Evolutionary conservation across 345 rosid genomes (phyloP), one percentile per base, ranked within the genome.

Genomic region (Cardamine resedifolia): DNA sequence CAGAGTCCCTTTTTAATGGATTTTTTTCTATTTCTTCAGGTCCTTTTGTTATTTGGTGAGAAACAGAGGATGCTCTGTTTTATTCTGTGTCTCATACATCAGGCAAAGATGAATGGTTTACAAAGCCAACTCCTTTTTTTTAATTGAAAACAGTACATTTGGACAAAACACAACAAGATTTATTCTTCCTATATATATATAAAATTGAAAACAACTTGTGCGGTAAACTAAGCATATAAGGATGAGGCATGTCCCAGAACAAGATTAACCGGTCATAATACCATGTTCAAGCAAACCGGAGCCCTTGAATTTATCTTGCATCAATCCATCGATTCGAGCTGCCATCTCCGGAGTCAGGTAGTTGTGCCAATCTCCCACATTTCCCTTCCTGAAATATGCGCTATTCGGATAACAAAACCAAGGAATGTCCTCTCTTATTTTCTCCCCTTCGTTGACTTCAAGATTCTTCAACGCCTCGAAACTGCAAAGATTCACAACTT

Each of bases 321-420:
- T 31, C 6, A 77, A 6, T 12, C 19, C 34, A 16, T 61, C 71
- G 10, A 80, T 6, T 3, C 70, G 71, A 6, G 56, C 72, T 0
- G 26, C 76, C 83, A 79, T 82, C 51, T 72, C 66, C 0, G 55
- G 56, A 10, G 74, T 47, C 23, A 76, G 11, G 52, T 71, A 81
- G 45, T 58, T 70, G 12, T 59, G 12, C 72, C 77, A 82, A 44
- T 73, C 83, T 53, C 85, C 82, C 4, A 76, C 81, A n/a, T 49
- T 44, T 2, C 79, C 83, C 63, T 76, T 70, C 55, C 77, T 68
- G 4, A 71, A 76, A 33, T 23, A 76, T 1, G 53, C 61, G 5
- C 52, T 66, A 20, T 78, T 74, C 11, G 27, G 3, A 7, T 10
- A 11, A 8, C 11, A 8, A 12, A 14, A 7, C 14, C 3, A 3